Evolutionary conservation across 2,329 filamentous ascomycete genomes (phyloP).

Genomic region (Simplicillium aogashimaense): DNA sequence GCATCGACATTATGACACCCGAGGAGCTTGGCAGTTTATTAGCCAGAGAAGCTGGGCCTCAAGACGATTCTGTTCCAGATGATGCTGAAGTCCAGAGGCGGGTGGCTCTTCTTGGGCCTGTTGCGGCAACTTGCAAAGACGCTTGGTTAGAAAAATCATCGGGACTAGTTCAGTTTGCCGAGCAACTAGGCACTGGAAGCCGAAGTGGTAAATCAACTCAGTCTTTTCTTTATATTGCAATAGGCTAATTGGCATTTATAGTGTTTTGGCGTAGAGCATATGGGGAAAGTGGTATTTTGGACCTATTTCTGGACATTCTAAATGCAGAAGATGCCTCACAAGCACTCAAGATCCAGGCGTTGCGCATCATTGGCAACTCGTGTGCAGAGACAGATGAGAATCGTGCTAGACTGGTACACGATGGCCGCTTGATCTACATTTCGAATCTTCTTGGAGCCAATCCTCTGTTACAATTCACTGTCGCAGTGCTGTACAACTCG

Average conservation of each 20-base stretch:
- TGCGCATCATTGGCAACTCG: slow-evolving; percentile 52
- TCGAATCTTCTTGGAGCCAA: slow-evolving; percentile 37
- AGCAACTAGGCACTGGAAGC: slow-evolving; percentile 45
- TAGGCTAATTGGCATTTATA: slow-evolving; percentile 17
- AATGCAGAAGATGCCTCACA: slow-evolving; percentile 25
- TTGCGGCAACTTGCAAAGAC: slow-evolving; percentile 27
- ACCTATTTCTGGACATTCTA: slow-evolving; percentile 42
- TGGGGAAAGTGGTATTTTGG: slow-evolving; percentile 47
- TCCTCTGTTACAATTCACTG: slow-evolving; percentile 37
- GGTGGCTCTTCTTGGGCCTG: slow-evolving; percentile 21
- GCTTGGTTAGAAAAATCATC: slow-evolving; percentile 28
- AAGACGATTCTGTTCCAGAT: slow-evolving; percentile 12
- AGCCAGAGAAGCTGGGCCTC: slow-evolving; percentile 17
- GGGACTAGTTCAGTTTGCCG: slow-evolving; percentile 34
- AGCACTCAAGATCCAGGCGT: slow-evolving; percentile 39
- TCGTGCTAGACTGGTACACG: slow-evolving; percentile 41
- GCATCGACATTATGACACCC: slow-evolving; percentile 17
- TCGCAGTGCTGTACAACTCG: slow-evolving; percentile 54
- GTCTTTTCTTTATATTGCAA: background rate
- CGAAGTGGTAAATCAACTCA: slow-evolving; percentile 37
- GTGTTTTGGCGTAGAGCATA: slow-evolving; percentile 46
- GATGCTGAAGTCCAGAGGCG: slow-evolving; percentile 14
- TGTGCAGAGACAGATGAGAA: slow-evolving; percentile 57
- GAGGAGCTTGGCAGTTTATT: slow-evolving; percentile 28
- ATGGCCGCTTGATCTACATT: slow-evolving; percentile 35